Base-by-base conservation (phyloP, 495 filamentous ascomycete species). In the Xylaria bambusicola region DNA sequence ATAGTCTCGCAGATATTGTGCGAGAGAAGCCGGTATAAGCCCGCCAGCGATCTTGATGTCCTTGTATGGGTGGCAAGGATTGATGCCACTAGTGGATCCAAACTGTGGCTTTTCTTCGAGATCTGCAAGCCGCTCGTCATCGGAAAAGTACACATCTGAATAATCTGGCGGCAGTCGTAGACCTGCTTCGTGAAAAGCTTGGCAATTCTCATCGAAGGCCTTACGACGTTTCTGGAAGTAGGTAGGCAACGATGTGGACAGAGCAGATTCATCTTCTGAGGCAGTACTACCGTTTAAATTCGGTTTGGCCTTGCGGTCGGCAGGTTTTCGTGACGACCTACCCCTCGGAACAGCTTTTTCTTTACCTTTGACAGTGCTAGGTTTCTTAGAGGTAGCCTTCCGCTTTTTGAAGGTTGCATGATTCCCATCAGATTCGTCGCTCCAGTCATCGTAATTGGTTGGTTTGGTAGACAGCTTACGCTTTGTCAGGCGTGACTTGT, bases 1-100 rank as follows among this genome's bases (percentile, higher is more conserved):
- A 68, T 98, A 98, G 57, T 90, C 88, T 27, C 94, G 86, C 36
- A 98, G 79, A 79, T 93, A 97, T 69, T 96, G 93, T 2, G 94
- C 92, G 53, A 97, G 90, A 2, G 91, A 84, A 3, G 93, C 93
- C 1, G 94, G 94, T 55, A 98, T 91, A 9, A 94, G 61, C 1
- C 94, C 95, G 0, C 86, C 82, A 1, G 95, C 94, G 61, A 85
- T 84, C 17, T 84, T 81, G 42, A 93, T 87, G 61, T 96, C 90
- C 62, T 87, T 80, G 68, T 96, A 94, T 12, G 80, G 72, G 9
- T 85, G 81, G 45, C 75, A 85, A 1, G 89, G 84, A 15, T 80
- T 82, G 50, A 84, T 77, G 12, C 75, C 75, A 29, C 72, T 77
- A 27, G 70, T 73, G 31, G 68, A 62, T 1, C 83, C 81, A 42